Conservation (phyloP, 2,329 filamentous ascomycete genomes). For the Davidsoniella eucalypti region DNA sequence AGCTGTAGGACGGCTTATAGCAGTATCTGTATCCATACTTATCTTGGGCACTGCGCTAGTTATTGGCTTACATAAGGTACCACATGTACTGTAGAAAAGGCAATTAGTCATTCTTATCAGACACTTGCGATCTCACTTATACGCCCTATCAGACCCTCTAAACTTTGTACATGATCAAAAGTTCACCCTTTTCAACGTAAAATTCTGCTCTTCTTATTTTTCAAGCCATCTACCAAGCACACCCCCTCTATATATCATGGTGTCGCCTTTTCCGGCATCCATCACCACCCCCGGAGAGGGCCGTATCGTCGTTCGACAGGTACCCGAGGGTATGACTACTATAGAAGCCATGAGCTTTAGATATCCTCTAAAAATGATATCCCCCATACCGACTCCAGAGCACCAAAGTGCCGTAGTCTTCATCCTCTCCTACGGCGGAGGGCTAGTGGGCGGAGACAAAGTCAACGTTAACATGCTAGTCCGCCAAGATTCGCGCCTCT, state of each 20-base stretch:
- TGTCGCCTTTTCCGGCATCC: conserved; percentile 62
- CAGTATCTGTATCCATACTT: too few species aligned
- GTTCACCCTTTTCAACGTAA: too few species aligned
- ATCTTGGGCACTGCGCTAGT: too few species aligned
- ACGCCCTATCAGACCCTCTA: too few species aligned
- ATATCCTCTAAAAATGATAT: conserved; percentile 88
- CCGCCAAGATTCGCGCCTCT: conserved; percentile 47
- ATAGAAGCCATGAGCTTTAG: conserved; percentile 68
- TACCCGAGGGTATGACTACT: conserved; percentile 55
- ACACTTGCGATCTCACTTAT: too few species aligned
- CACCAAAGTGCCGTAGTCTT: conserved; percentile 65
- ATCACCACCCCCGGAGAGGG: conserved; percentile 64
- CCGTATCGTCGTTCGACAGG: conserved; percentile 52
- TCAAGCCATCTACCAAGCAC: too few species aligned
- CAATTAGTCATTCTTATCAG: too few species aligned
- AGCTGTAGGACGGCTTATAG: too few species aligned
- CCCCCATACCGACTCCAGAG: conserved; percentile 49
- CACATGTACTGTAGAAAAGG: too few species aligned
- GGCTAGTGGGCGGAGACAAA: conserved; percentile 73
- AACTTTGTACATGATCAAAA: too few species aligned
- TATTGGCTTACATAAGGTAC: too few species aligned
- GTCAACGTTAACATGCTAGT: conserved; percentile 59
- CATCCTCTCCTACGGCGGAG: conserved; percentile 84
- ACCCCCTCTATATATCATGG: conserved; percentile 21
- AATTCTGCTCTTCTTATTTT: too few species aligned